Evolutionary conservation across 306 rosid genomes (phyloP).

Genomic region (Cicer cuneatum): DNA sequence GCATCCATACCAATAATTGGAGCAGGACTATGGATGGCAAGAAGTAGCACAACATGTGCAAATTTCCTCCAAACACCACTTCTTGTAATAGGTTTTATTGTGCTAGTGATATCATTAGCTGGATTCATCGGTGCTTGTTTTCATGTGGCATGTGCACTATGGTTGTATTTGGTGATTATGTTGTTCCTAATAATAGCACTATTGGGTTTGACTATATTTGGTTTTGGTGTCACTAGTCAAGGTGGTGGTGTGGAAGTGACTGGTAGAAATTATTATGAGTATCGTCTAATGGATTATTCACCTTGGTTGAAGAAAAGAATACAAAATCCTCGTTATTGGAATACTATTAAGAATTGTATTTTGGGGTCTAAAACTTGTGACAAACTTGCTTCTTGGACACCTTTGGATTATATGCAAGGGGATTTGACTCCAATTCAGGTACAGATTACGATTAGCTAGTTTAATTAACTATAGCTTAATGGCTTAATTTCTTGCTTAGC

Average conservation of each 20-base stretch:
- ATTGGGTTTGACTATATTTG: conserved; percentile 72
- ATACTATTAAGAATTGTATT: conserved; percentile 69
- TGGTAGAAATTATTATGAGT: conserved; percentile 79
- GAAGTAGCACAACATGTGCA: conserved; percentile 83
- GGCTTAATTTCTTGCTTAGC: not conserved
- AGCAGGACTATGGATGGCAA: conserved; percentile 90
- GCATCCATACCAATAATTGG: conserved; percentile 96
- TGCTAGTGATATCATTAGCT: conserved; percentile 76
- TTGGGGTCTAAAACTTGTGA: conserved; percentile 83
- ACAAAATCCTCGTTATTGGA: conserved; percentile 71
- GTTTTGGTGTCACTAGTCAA: conserved; percentile 71
- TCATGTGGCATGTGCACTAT: conserved; percentile 87
- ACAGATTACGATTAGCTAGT: not conserved
- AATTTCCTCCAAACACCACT: conserved; percentile 88
- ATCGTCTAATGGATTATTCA: conserved; percentile 66
- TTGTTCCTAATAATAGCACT: conserved; percentile 71
- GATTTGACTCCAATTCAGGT: conserved; percentile 93
- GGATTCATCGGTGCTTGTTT: conserved; percentile 98
- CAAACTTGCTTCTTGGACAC: conserved; percentile 66
- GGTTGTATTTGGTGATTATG: conserved; percentile 89
- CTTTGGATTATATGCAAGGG: conserved; percentile 72
- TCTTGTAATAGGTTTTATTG: conserved; percentile 74
- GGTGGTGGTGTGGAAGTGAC: conserved; percentile 79
- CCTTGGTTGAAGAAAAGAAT: conserved; percentile 81
- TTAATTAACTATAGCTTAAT: too few species aligned